A percentile compares a stretch with the other conserved stretches of the same genome.
Evolutionary conservation across 441 rosid species (phyloP).

Genomic region (Corymbia calophylla): DNA sequence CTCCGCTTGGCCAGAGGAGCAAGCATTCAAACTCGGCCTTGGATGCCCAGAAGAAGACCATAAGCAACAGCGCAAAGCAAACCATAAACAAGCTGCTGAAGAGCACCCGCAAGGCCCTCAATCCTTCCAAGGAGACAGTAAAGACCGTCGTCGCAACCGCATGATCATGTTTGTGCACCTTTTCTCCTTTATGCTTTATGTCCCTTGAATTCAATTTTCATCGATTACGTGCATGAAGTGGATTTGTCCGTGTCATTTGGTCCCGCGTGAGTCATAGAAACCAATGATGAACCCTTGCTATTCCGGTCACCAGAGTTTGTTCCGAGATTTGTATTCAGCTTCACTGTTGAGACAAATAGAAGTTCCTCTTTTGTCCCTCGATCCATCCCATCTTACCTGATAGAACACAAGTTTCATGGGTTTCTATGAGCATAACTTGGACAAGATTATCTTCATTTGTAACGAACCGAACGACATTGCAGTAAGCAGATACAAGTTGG

Average conservation of each 20-base stretch:
- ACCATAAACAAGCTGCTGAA: constrained; percentile 7
- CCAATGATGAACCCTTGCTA: not conserved
- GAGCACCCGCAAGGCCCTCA: constrained; percentile 9
- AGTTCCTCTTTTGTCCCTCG: not conserved
- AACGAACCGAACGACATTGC: not conserved
- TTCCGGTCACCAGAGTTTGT: not conserved
- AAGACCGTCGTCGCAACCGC: not conserved
- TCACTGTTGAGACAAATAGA: not conserved
- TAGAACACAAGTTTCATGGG: not conserved
- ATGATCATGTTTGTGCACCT: not conserved
- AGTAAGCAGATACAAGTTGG: not conserved
- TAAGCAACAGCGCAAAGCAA: constrained; percentile 3
- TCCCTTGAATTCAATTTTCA: not conserved
- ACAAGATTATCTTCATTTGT: not conserved
- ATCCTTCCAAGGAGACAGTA: constrained; percentile 4
- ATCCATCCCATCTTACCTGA: not conserved
- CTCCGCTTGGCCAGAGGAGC: not conserved
- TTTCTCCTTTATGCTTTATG: not conserved
- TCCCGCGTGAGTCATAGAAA: not conserved
- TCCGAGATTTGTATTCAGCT: not conserved
- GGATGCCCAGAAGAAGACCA: not conserved
- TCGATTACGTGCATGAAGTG: not conserved
- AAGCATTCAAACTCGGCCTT: not conserved
- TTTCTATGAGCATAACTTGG: not conserved
- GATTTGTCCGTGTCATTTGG: not conserved